These are phyloP conservation scores for Akanthomyces lecanii DNA, from an alignment of 2,329 filamentous ascomycete species.

Conservation along the genomic window DNA sequence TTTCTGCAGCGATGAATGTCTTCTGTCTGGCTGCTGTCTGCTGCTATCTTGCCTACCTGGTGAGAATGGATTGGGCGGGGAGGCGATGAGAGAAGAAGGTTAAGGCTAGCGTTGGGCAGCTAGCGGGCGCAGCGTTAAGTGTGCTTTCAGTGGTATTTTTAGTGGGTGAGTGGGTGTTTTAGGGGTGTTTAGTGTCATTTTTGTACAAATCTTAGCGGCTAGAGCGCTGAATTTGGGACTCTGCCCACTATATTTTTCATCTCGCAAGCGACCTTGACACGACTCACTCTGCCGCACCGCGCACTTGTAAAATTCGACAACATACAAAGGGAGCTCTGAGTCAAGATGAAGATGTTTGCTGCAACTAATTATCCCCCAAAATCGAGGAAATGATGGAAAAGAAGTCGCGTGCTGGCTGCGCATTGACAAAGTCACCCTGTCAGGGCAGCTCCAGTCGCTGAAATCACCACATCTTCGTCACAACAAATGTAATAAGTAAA, in stretches of 20 bases:
- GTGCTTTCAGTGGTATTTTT: not conserved
- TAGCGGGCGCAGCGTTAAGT: not conserved
- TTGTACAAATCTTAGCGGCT: not conserved
- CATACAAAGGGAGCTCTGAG: constrained; percentile 8
- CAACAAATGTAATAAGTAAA: too few relatives aligned
- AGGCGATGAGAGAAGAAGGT: constrained; percentile 1
- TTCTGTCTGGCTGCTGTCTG: not conserved
- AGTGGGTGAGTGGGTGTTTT: too few relatives aligned
- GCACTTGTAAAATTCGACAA: not conserved
- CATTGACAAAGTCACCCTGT: too few relatives aligned
- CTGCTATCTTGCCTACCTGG: not conserved
- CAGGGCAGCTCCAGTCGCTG: too few relatives aligned
- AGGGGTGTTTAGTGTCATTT: too few relatives aligned
- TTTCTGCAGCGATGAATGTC: too few relatives aligned
- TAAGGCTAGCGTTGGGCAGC: not conserved
- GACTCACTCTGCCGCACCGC: constrained; percentile 3
- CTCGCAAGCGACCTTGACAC: constrained; percentile 15
- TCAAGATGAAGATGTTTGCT: constrained; percentile 6
- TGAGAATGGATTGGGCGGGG: constrained; percentile 8
- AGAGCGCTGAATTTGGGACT: not conserved
- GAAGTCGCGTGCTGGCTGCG: not conserved
- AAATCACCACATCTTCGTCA: too few relatives aligned
- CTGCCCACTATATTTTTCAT: not conserved
- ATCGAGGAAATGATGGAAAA: not conserved
- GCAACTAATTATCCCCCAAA: too few relatives aligned